Percentiles rank a stretch among this genome's conserved stretches.
phyloP scores from a whole-genome alignment of 192 early-diverging fungal genomes.

The Coemansia umbellata region DNA sequence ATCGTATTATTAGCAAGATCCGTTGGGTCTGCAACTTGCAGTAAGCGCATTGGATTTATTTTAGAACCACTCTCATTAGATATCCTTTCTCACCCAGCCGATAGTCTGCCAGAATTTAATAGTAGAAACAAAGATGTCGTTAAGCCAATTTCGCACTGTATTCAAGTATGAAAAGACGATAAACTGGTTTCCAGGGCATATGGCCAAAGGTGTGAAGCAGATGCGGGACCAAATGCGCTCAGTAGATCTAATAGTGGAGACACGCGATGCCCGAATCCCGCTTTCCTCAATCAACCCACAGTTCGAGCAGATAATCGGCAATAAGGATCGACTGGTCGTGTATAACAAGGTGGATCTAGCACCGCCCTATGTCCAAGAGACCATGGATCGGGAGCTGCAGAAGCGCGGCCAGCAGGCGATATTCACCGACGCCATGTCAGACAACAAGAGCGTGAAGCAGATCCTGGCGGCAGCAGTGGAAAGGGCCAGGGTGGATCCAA shows the following conservation, averaged over 20 bases:
- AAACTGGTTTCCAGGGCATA: constrained; percentile 87
- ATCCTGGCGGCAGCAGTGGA: constrained; percentile 67
- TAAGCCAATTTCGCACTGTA: constrained; percentile 20
- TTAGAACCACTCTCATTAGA: too few relatives aligned
- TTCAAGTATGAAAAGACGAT: constrained; percentile 62
- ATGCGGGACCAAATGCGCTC: constrained; percentile 67
- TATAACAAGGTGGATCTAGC: constrained; percentile 95
- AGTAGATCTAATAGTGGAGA: constrained; percentile 87
- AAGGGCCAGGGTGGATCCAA: constrained; percentile 41
- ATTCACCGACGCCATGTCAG: constrained; percentile 3
- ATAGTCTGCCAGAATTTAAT: too few relatives aligned
- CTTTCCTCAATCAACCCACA: constrained; percentile 85
- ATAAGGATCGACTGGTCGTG: constrained; percentile 71
- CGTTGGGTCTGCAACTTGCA: too few relatives aligned
- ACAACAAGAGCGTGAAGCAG: constrained; percentile 53
- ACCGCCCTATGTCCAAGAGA: constrained; percentile 50
- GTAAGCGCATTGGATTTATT: too few relatives aligned
- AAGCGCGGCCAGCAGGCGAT: constrained; percentile 44
- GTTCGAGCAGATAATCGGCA: constrained; percentile 65
- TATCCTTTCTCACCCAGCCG: too few relatives aligned
- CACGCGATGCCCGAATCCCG: constrained; percentile 91
- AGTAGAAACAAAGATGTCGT: too few relatives aligned
- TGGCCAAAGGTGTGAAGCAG: constrained; percentile 73
- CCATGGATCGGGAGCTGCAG: constrained; percentile 21
- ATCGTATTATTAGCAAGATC: too few relatives aligned